These are phyloP conservation scores for Trichoderma gamsii DNA, from an alignment of 495 filamentous ascomycete genomes.

Conservation along the genomic window DNA sequence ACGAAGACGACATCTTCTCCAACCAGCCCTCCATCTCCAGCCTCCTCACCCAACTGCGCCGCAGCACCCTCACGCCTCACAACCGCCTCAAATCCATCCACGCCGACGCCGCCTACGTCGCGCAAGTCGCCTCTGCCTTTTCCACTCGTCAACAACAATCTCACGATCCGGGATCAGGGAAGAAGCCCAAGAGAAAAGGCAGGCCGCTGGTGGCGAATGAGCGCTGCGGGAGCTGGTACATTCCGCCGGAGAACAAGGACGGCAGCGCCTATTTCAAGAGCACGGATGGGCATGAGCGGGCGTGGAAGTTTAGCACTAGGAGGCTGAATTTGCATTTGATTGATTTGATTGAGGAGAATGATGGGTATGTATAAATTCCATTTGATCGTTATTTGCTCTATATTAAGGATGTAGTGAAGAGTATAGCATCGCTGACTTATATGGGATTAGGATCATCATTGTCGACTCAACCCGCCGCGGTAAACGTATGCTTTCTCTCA, in stretches of 20 bases:
- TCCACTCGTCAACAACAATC: neutral
- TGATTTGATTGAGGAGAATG: conserved; percentile 49
- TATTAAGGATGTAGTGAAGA: too few relatives aligned
- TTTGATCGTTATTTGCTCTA: too few relatives aligned
- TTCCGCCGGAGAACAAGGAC: conserved; percentile 56
- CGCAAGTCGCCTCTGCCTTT: conserved; percentile 43
- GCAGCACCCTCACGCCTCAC: conserved; percentile 65
- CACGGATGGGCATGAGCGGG: conserved; percentile 85
- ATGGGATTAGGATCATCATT: conserved; percentile 63
- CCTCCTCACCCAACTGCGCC: conserved; percentile 55
- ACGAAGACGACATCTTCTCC: neutral
- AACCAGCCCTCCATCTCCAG: conserved; percentile 30
- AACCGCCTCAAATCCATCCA: conserved; percentile 75
- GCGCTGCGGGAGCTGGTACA: conserved; percentile 94
- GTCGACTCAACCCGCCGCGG: conserved; percentile 92
- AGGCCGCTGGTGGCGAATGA: conserved; percentile 92
- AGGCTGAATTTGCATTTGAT: conserved; percentile 80
- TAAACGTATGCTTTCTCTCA: conserved; percentile 54
- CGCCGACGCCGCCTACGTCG: conserved; percentile 62
- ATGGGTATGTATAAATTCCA: too few relatives aligned
- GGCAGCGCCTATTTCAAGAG: conserved; percentile 93
- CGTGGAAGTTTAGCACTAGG: conserved; percentile 83
- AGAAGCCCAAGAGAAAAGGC: neutral
- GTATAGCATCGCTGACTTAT: too few relatives aligned
- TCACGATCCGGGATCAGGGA: neutral